A percentile compares a stretch with the other conserved stretches of the same genome.
phyloP scores from a whole-genome alignment of 768 basidiomycete genomes.

The Leccinum uliginosum region DNA sequence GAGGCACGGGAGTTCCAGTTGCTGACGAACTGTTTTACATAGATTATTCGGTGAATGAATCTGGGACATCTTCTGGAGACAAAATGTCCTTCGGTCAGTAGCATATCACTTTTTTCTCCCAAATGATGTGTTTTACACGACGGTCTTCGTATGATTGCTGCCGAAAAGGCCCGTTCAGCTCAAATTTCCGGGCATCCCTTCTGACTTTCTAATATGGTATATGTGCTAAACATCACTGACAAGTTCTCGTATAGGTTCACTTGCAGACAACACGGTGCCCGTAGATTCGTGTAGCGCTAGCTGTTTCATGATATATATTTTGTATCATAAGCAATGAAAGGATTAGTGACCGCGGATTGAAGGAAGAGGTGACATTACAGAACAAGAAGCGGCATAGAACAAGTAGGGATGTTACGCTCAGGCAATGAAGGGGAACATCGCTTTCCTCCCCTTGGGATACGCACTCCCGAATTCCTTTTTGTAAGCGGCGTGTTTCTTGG shows the following conservation, averaged over 20 bases:
- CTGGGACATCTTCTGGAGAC: too few relatives aligned
- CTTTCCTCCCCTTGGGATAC: slow-evolving; percentile 71
- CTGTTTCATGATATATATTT: background rate
- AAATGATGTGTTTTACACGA: slow-evolving; percentile 10
- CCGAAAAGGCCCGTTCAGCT: slow-evolving; percentile 88
- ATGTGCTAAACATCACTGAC: background rate
- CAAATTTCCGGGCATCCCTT: slow-evolving; percentile 64
- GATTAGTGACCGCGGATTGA: background rate
- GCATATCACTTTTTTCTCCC: too few relatives aligned
- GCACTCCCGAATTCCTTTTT: slow-evolving; percentile 90
- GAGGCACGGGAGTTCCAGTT: background rate
- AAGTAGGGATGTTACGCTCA: background rate
- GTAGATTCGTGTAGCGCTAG: background rate
- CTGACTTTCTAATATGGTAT: slow-evolving; percentile 41
- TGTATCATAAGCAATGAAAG: background rate
- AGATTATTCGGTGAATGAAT: background rate
- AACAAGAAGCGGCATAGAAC: background rate
- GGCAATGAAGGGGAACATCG: slow-evolving; percentile 65
- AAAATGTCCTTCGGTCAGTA: background rate
- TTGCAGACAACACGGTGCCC: background rate
- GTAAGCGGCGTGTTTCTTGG: slow-evolving; percentile 86
- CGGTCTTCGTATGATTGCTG: slow-evolving; percentile 75
- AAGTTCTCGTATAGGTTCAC: background rate
- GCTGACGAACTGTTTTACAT: background rate
- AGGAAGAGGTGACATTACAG: background rate